Percentiles rank a stretch among this genome's conserved stretches.
phyloP scores from a whole-genome alignment of 2,329 filamentous ascomycete genomes.

The Colletotrichum filicis region DNA sequence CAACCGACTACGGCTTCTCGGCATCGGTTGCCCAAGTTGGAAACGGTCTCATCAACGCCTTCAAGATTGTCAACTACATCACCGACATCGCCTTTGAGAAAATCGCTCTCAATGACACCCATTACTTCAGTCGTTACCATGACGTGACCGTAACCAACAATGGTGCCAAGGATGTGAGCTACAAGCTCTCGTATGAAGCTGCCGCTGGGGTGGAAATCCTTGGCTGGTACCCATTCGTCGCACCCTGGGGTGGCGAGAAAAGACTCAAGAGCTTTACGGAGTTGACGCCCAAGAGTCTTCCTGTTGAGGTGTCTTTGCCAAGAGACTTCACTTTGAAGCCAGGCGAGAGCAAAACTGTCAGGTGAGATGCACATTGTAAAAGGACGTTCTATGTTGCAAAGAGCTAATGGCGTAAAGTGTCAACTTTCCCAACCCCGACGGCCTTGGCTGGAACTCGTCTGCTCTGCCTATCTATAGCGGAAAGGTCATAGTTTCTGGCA shows the following conservation, averaged over 20 bases:
- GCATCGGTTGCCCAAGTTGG: slow-evolving; percentile 52
- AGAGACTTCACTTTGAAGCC: slow-evolving; percentile 40
- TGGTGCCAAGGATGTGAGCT: slow-evolving; percentile 45
- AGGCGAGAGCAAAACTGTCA: slow-evolving; percentile 40
- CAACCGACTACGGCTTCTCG: slow-evolving; percentile 36
- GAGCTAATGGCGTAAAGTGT: slow-evolving; percentile 31
- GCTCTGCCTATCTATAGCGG: slow-evolving; percentile 47
- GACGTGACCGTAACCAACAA: slow-evolving; percentile 48
- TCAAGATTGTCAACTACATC: slow-evolving; percentile 51
- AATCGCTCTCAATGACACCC: slow-evolving; percentile 57
- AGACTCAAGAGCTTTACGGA: slow-evolving; percentile 38
- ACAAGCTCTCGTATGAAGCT: slow-evolving; percentile 42
- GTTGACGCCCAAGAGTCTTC: slow-evolving; percentile 36
- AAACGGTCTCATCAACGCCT: slow-evolving; percentile 54
- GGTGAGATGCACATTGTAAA: slow-evolving; percentile 24
- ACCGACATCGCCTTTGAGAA: slow-evolving; percentile 50
- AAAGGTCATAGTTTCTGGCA: slow-evolving; percentile 44
- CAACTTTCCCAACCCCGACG: slow-evolving; percentile 43
- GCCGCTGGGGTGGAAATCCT: slow-evolving; percentile 50
- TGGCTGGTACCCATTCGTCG: slow-evolving; percentile 31
- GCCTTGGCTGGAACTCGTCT: slow-evolving; percentile 40
- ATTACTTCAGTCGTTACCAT: slow-evolving; percentile 45
- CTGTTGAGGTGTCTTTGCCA: slow-evolving; percentile 37
- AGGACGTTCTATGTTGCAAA: no score
- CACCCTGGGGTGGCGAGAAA: slow-evolving; percentile 22